phyloP scores from a whole-genome alignment of 441 rosid species.

The Adansonia gregorii region DNA sequence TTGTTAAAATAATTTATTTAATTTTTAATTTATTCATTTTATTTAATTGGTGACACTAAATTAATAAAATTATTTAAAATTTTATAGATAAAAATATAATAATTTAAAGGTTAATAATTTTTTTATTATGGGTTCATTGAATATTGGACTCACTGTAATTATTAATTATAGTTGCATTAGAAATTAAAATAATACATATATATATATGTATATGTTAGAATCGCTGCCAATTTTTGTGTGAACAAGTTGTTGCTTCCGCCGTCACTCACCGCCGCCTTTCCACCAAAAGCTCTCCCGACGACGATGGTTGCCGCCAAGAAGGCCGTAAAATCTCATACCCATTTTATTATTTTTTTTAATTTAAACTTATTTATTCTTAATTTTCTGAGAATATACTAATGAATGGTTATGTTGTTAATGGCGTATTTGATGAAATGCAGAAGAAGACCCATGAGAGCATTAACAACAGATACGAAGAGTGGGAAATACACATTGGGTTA shows the following conservation, averaged over 20 bases:
- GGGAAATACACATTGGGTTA: slow-evolving; percentile 84
- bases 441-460: slow-evolving; percentile 97
- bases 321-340: slow-evolving; percentile 33
- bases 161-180: too few species aligned
- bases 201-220: too few species aligned
- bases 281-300: not conserved
- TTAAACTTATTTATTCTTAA: not conserved
- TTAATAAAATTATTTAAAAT: too few species aligned
- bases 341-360: too few species aligned
- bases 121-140: too few species aligned
- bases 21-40: too few species aligned
- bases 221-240: not conserved
- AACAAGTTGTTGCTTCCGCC: not conserved
- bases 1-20: too few species aligned
- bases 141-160: too few species aligned
- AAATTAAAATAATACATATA: too few species aligned
- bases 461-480: slow-evolving; percentile 90
- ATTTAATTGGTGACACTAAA: too few species aligned
- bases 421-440: slow-evolving; percentile 40
- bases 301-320: slow-evolving; percentile 64
- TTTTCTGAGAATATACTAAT: not conserved
- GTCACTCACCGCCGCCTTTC: not conserved
- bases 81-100: too few species aligned
- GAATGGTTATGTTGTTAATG: not conserved
- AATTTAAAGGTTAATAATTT: too few species aligned